Percentiles rank a stretch among this genome's conserved stretches.
These are phyloP conservation scores for Sambucus nigra DNA, from an alignment of 129 eudicot genomes.

Conservation along the genomic window DNA sequence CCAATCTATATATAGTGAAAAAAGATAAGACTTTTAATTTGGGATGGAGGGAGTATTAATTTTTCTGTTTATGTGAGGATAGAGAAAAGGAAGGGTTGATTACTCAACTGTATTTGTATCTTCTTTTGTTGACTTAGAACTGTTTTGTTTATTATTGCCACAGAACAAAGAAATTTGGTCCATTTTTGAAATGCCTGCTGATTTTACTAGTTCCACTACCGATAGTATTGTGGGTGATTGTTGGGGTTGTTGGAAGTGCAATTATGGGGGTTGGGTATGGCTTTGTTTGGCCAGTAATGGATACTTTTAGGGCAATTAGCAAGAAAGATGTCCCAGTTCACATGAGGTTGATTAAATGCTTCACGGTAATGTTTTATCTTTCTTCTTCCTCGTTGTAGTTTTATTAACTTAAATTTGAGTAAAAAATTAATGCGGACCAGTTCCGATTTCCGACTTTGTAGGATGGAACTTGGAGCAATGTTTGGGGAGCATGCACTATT, in stretches of 20 bases:
- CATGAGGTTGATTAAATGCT: slow-evolving; percentile 8
- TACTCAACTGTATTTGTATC: neutral
- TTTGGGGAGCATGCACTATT: slow-evolving; percentile 23
- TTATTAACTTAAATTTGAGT: neutral
- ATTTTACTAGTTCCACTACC: slow-evolving; percentile 16
- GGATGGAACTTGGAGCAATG: slow-evolving; percentile 21
- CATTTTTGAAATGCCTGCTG: slow-evolving; percentile 15
- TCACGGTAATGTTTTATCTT: slow-evolving; percentile 6
- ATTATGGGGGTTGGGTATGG: slow-evolving; percentile 23
- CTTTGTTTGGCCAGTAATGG: slow-evolving; percentile 24
- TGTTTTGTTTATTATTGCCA: neutral
- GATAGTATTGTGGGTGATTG: slow-evolving; percentile 13
- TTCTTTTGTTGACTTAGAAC: neutral
- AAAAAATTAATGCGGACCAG: neutral
- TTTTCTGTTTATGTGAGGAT: neutral
- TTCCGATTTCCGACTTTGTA: neutral
- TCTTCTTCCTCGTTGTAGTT: neutral
- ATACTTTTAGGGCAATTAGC: slow-evolving; percentile 22
- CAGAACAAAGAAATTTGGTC: slow-evolving; percentile 25
- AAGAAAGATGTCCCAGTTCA: slow-evolving; percentile 4
- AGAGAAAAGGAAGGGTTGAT: neutral
- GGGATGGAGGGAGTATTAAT: too few species aligned
- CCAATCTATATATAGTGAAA: too few species aligned
- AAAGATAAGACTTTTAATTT: too few species aligned
- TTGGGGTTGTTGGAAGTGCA: slow-evolving; percentile 14